Conservation (phyloP, 768 basidiomycete genomes). For the Lactifluus pinguis region DNA sequence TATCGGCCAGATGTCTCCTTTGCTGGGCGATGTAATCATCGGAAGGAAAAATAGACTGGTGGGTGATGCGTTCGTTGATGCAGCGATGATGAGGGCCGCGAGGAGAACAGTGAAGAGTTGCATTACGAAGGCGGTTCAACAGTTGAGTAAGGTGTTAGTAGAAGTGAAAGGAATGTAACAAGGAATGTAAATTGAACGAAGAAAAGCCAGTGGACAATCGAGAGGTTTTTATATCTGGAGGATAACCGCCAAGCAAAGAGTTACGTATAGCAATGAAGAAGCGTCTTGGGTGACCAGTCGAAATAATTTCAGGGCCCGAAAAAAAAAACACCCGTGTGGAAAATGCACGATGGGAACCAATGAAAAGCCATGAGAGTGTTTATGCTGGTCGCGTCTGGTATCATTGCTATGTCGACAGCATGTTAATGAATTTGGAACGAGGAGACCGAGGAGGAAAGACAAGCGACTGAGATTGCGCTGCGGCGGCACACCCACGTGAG, state of each 20-base stretch:
- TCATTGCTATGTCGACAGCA: neutral
- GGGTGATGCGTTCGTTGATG: constrained; percentile 2
- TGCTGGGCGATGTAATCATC: neutral
- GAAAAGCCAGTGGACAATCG: neutral
- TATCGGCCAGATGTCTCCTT: neutral
- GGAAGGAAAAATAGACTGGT: neutral
- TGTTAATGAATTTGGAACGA: neutral
- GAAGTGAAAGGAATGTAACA: neutral
- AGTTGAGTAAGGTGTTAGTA: neutral
- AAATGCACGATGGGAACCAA: neutral
- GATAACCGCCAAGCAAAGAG: neutral
- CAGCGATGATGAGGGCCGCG: neutral
- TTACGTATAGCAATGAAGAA: neutral
- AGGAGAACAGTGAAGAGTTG: constrained; percentile 8
- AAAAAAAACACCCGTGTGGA: neutral
- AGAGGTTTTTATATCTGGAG: neutral
- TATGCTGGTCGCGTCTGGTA: neutral
- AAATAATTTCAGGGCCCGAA: neutral
- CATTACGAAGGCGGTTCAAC: neutral
- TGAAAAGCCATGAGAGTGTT: neutral
- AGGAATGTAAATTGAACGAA: neutral
- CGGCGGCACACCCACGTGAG: neutral
- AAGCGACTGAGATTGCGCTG: neutral
- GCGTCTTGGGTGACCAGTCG: neutral
- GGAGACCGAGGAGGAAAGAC: neutral